These are phyloP conservation scores for Hypoxylon sp. DNA, from an alignment of 2,329 filamentous ascomycete species.

Conservation along the genomic window DNA sequence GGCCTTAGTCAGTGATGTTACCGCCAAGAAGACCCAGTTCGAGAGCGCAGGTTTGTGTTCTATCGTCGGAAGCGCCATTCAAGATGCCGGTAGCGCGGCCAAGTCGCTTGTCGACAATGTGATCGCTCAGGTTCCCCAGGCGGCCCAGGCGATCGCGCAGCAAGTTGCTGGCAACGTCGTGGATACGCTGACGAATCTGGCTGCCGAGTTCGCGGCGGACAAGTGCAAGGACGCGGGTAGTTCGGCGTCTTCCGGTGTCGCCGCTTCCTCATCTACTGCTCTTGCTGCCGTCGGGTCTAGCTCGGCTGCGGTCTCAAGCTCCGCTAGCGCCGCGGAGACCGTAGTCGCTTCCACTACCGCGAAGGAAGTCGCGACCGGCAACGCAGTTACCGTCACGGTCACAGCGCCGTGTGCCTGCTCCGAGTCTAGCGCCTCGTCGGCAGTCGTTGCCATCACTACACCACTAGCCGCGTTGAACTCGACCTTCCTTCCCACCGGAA, in stretches of 20 bases:
- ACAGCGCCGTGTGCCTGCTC: slow-evolving; percentile 29
- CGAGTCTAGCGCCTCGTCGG: background rate
- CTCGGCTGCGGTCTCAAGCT: background rate
- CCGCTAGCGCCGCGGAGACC: background rate
- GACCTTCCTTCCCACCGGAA: slow-evolving; percentile 32
- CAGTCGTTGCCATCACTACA: slow-evolving; percentile 1
- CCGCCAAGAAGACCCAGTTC: slow-evolving; percentile 43
- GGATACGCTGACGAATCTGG: slow-evolving; percentile 31
- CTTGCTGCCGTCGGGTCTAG: background rate
- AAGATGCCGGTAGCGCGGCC: slow-evolving; percentile 32
- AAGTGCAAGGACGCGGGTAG: slow-evolving; percentile 37
- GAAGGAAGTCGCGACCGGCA: background rate
- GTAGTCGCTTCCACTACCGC: background rate
- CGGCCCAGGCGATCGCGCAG: slow-evolving; percentile 32
- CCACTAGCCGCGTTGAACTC: slow-evolving; percentile 31
- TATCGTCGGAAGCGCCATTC: slow-evolving; percentile 26
- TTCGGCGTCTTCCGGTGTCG: background rate
- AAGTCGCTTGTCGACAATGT: slow-evolving; percentile 41
- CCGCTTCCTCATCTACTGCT: background rate
- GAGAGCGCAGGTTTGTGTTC: slow-evolving; percentile 42
- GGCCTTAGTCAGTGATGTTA: slow-evolving; percentile 39
- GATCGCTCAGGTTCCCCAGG: slow-evolving; percentile 39
- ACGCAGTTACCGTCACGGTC: slow-evolving; percentile 41
- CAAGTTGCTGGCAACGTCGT: slow-evolving; percentile 30
- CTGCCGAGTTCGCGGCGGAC: slow-evolving; percentile 29